Evolutionary conservation across 1,139 yeast species (phyloP).

Genomic region (Taiozyma sp.): DNA sequence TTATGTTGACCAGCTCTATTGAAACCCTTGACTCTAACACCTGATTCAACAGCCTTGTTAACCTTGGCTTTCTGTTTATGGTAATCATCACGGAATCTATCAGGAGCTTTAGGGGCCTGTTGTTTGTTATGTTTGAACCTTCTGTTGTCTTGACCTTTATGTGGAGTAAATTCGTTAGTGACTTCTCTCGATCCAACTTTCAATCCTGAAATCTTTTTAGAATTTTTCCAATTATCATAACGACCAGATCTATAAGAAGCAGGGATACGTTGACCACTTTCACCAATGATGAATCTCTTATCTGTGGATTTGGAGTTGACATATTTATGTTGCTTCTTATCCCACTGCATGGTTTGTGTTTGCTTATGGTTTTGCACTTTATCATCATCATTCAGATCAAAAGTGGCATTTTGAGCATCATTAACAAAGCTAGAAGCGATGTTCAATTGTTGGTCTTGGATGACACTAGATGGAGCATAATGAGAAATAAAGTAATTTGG

Average conservation of each 20-base stretch:
- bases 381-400: conserved; percentile 82
- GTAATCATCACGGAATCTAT: conserved; percentile 83
- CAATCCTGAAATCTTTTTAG: conserved; percentile 50
- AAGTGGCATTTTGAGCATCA: conserved; percentile 79
- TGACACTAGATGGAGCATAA: conserved; percentile 74
- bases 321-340: conserved; percentile 87
- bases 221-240: conserved; percentile 84
- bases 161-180: conserved; percentile 22
- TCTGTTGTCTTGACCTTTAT: conserved; percentile 24
- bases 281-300: conserved; percentile 87
- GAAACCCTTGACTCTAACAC: conserved; percentile 70
- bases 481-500: conserved; percentile 84
- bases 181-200: conserved; percentile 53
- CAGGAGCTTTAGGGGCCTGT: conserved; percentile 86
- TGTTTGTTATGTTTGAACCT: conserved; percentile 68
- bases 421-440: conserved; percentile 64
- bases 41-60: conserved; percentile 72
- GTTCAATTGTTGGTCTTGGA: conserved; percentile 79
- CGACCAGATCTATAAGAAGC: conserved; percentile 91
- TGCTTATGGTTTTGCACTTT: conserved; percentile 54
- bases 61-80: conserved; percentile 80
- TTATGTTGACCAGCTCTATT: conserved; percentile 39
- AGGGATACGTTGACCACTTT: conserved; percentile 89
- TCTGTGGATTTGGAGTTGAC: conserved; percentile 77
- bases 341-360: conserved; percentile 84